Base-by-base conservation (phyloP, 1,284 basidiomycete genomes). In the Malassezia psittaci region DNA sequence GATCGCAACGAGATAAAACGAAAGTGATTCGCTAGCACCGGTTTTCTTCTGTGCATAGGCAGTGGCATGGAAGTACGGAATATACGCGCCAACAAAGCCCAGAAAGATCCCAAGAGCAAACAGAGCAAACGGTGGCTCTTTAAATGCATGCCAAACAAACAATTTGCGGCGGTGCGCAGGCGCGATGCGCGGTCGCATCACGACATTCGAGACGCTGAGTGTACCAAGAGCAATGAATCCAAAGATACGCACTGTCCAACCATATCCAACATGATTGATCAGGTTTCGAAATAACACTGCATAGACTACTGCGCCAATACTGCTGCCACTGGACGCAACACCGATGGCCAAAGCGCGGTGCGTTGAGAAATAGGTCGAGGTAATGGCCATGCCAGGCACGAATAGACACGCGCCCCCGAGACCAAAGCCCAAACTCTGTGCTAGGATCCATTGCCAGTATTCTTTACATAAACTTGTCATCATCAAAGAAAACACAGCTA, bases 391-490 rank as follows among this genome's bases (percentile, higher is more conserved):
- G 39, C 57, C 58, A 2, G 48, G 54, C 10, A 56, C 48, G 42
- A 61, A 64, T 1, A 66, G 52, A 18, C 64, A 60, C 1, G 64
- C 64, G 9, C 48, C 41, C 5, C 66, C 67, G 10, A 67, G 34
- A 7, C 66, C 65, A 35, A 70, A 40, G 46, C 45, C 40, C 3
- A 54, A 6, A 5, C 68, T 66, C 39, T 70, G 65, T 0, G 62
- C 57, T 15, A 70, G 62, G 36, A 70, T 61, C 45, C 67, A 48
- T 49, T 68, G 66, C 39, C 61, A 70, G 45, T 66, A 68, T 21
- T 61, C 52, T 10, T 48, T 60, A 24, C 55, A 65, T 3, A 70
- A 48, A 34, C 63, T 66, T 38, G 62, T 46, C 66, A 70, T 64
- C 66, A 70, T 68, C 50, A 61, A 48, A 5, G 45, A 54, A 15